Base-by-base conservation (phyloP, 208 protist species). In the Wallacemonas collosoma region DNA sequence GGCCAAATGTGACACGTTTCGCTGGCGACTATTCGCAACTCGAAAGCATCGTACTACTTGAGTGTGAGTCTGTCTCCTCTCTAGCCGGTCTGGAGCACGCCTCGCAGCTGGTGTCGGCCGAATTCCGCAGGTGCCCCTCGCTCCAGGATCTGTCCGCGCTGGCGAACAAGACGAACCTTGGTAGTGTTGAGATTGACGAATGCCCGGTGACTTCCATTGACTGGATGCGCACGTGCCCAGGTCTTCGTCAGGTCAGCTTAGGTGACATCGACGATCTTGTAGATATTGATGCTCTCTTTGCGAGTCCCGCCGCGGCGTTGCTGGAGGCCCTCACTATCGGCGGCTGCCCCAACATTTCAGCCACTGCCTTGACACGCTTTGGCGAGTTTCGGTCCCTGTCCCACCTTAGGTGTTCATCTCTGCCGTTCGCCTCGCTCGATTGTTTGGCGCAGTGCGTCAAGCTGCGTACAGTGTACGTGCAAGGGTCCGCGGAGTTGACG, bases 31-130 rank as follows among this genome's bases (percentile, higher is more conserved):
- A 51, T 17, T 65, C 60, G 1, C 12, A 8, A 36, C 60, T 65
- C 41, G 41, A 50, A 12, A 41, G 41, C 6, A 65, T 65, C 5
- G 53, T 3, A 4, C 3, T 65, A 38, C 6, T 43, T 5, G 36
- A 65, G 11, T 65, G 41, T 41, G 40, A 6, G 6, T 44, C 60
- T 8, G 12, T 65, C 11, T 11, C 8, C 36, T 39, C 17, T 5
- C 40, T 65, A 6, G 38, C 14, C 50, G 60, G 60, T n/a, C 36
- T 65, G n/a, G 60, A 65, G 36, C 12, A 48, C 40, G 60, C 60
- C 3, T 6, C 12, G 8, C 41, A 15, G 43, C 60, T 65, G 9
- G 6, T 3, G 9, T 65, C 60, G n/a, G 60, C 17, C 7, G 11
- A 65, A 4, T 36, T 65, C 12, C n/a, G 3, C 15, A 38, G 60